Evolutionary conservation across 441 rosid species (phyloP), one percentile per base, ranked within the genome.

Genomic region (Manihot esculenta): DNA sequence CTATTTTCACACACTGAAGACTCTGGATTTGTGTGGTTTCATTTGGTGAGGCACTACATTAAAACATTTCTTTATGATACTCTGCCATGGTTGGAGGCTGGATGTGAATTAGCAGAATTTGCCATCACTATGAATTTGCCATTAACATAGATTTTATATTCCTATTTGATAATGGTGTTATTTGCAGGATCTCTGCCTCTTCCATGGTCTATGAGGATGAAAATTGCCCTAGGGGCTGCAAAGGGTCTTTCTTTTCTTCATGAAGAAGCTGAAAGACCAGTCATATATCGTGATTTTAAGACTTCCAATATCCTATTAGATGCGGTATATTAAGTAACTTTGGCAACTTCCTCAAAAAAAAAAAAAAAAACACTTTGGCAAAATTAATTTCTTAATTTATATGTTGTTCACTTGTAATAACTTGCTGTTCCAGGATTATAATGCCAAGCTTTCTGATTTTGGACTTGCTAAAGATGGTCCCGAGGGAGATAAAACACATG

Each of bases 381-480:
- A 44, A 3, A 24, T 60, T 35, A 45, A 12, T n/a, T 58, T 72
- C 35, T 47, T 20, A 42, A 49, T 61, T 23, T 18, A 3, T 64
- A 50, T 74, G 23, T 24, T 59, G 69, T 44, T 59, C 15, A 42
- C 21, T 73, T 73, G 73, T 85, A 38, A 78, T 48, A 51, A 59
- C 55, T 58, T 77, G 23, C 59, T 74, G 13, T 84, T 74, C 62
- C 81, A 92, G 97, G 97, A 92, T 65, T 92, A 92, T 55, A 90
- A 92, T 70, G 96, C 97, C 35, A 92, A 92, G 82, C 93, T 92
- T 57, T 92, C 96, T 17, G 97, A 92, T 77, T 92, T 92, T 62
- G 97, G 97, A 76, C 96, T 92, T 72, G 97, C 97, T 20, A 92
- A 92, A 81, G 96, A 92, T 76, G 97, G 91, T 78, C 97, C 97